These are phyloP conservation scores for Leccinum griseonigrum DNA, from an alignment of 1,284 basidiomycete genomes.

Conservation along the genomic window DNA sequence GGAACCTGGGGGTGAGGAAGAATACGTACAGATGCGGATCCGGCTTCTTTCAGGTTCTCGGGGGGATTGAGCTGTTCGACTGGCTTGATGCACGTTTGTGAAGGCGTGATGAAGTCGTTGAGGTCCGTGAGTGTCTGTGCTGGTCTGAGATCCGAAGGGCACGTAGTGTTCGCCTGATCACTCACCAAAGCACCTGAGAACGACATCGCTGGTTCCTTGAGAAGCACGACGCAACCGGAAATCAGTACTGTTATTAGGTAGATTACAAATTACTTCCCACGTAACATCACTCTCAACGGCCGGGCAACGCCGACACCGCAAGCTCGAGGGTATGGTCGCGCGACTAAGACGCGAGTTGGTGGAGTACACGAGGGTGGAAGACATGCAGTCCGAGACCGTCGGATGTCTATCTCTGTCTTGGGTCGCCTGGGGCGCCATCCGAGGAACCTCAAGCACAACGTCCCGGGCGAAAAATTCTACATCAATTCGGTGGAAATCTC, in stretches of 20 bases:
- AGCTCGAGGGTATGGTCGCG: constrained; percentile 31
- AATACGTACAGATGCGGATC: constrained; percentile 56
- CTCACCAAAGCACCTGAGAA: constrained; percentile 87
- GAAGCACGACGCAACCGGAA: background rate
- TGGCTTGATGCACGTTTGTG: constrained; percentile 98
- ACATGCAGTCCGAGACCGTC: constrained; percentile 61
- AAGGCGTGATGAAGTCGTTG: constrained; percentile 97
- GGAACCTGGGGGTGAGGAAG: background rate
- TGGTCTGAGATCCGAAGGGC: background rate
- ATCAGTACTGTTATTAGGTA: background rate
- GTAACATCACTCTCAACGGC: constrained; percentile 2
- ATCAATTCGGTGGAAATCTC: constrained; percentile 93
- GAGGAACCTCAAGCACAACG: constrained; percentile 95
- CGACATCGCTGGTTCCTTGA: constrained; percentile 52
- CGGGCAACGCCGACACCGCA: constrained; percentile 20
- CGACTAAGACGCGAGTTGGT: constrained; percentile 36
- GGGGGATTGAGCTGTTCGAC: constrained; percentile 65
- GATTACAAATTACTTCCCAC: background rate
- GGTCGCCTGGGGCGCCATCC: background rate
- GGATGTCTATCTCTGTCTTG: constrained; percentile 51
- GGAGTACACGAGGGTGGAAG: constrained; percentile 46
- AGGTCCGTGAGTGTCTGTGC: constrained; percentile 85
- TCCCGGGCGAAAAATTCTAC: constrained; percentile 91
- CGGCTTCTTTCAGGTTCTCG: constrained; percentile 44
- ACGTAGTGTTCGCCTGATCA: constrained; percentile 13